Evolutionary conservation across 2,329 filamentous ascomycete genomes (phyloP).

Genomic region (Cytospora mali): DNA sequence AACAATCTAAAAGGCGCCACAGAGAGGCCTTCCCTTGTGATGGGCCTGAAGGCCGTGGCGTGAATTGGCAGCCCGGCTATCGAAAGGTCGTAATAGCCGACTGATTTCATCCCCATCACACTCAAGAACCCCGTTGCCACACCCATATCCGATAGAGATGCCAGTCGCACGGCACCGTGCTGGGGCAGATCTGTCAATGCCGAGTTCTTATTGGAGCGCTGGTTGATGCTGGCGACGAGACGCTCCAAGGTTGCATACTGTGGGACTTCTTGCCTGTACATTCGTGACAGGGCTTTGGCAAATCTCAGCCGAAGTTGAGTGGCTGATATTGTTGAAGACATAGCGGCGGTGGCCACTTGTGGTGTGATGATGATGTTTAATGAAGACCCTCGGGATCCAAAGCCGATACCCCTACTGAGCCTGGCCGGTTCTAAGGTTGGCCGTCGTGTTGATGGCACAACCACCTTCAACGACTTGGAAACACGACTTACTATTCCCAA

Average conservation of each 20-base stretch:
- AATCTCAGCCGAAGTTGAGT: constrained; percentile 27
- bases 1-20: constrained; percentile 43
- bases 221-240: constrained; percentile 23
- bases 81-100: constrained; percentile 56
- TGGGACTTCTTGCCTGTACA: constrained; percentile 34
- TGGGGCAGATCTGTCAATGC: constrained; percentile 28
- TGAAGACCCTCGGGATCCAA: not conserved
- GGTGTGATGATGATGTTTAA: not conserved
- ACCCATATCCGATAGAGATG: constrained; percentile 46
- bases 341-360: not conserved
- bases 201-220: not conserved
- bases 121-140: constrained; percentile 49
- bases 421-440: too few relatives aligned
- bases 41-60: constrained; percentile 54
- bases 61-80: constrained; percentile 52
- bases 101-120: constrained; percentile 50
- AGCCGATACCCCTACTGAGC: too few relatives aligned
- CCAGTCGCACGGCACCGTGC: constrained; percentile 54
- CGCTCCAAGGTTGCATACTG: constrained; percentile 30
- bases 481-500: too few relatives aligned
- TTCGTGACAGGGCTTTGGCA: constrained; percentile 28
- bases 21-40: constrained; percentile 22
- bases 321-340: constrained; percentile 7
- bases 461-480: not conserved
- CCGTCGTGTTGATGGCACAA: not conserved